phyloP scores from a whole-genome alignment of 805 yeast species.

The Komagataella mondaviorum region DNA sequence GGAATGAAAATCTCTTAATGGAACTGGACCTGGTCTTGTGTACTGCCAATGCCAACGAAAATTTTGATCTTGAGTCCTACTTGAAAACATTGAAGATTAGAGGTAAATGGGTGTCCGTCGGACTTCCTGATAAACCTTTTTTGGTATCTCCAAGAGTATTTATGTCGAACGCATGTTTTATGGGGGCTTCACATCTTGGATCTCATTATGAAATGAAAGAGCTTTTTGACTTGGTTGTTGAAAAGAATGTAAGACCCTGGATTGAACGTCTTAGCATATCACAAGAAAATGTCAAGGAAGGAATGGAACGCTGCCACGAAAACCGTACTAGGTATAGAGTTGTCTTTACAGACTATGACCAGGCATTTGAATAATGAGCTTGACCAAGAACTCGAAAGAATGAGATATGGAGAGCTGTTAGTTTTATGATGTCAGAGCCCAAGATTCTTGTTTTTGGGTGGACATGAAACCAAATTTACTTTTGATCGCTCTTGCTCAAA shows the following conservation, averaged over 20 bases:
- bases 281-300: constrained; percentile 25
- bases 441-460: no score
- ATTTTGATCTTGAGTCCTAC: constrained; percentile 33
- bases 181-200: constrained; percentile 34
- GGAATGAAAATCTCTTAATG: constrained; percentile 12
- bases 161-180: constrained; percentile 28
- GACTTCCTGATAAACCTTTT: constrained; percentile 30
- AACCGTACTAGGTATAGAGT: constrained; percentile 29
- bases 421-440: no score
- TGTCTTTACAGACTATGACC: constrained; percentile 32
- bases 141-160: constrained; percentile 37
- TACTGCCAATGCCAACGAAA: constrained; percentile 36
- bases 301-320: constrained; percentile 21
- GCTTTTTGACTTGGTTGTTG: constrained; percentile 30
- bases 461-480: no score
- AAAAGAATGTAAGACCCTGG: constrained; percentile 33
- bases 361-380: constrained; percentile 20
- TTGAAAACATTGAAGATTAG: constrained; percentile 20
- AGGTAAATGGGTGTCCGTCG: constrained; percentile 31
- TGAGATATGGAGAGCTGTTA: no score
- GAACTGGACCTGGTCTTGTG: constrained; percentile 37
- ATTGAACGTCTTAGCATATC: constrained; percentile 34
- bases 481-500: no score
- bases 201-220: constrained; percentile 31
- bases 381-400: no score